These are phyloP conservation scores for Fusarium sp. DNA, from an alignment of 2,329 filamentous ascomycete species.

Conservation along the genomic window DNA sequence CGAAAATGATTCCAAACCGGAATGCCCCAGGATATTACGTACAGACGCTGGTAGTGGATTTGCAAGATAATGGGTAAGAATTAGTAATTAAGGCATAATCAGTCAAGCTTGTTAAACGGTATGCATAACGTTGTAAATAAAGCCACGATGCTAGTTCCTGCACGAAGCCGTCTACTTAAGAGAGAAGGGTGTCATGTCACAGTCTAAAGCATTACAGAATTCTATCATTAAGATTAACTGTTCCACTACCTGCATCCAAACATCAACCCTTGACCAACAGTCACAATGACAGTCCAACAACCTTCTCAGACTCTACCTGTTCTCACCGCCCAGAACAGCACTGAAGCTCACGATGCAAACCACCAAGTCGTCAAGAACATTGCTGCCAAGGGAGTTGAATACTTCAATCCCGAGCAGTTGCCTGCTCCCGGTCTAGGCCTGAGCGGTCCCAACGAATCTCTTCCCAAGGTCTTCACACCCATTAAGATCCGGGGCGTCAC, in stretches of 20 bases:
- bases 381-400: neutral
- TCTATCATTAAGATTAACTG: neutral
- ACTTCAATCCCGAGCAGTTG: neutral
- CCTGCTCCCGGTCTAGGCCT: neutral
- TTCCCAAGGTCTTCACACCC: constrained; percentile 60
- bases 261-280: accelerated
- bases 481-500: constrained; percentile 64
- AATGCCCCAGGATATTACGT: neutral
- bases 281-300: neutral
- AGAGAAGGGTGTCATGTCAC: neutral
- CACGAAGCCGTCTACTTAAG: neutral
- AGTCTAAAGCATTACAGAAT: too few relatives aligned
- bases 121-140: too few relatives aligned
- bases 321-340: neutral
- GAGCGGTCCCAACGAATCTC: neutral
- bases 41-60: neutral
- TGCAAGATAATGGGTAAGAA: neutral
- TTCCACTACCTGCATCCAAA: accelerated
- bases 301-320: too few relatives aligned
- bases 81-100: neutral
- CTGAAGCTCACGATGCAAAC: neutral
- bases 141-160: neutral
- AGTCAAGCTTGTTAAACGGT: neutral
- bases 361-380: neutral
- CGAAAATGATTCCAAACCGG: neutral